Evolutionary conservation across 176 grass and related monocot species (phyloP).

Genomic region (Elymus sibiricus): DNA sequence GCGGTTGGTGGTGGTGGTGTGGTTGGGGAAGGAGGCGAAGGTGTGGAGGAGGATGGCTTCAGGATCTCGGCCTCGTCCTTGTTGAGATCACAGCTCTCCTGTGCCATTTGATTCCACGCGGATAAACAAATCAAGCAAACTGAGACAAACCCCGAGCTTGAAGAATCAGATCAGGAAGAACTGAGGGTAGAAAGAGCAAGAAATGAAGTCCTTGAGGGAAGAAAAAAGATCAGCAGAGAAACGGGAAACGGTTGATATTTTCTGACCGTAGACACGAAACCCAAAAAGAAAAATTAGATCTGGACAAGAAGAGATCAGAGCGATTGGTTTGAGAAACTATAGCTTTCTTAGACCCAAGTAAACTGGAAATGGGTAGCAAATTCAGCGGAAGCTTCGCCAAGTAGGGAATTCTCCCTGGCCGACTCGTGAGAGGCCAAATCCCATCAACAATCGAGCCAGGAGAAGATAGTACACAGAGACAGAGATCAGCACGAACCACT

Average conservation of each 20-base stretch:
- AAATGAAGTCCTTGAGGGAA: neutral
- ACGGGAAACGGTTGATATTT: neutral
- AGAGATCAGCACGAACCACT: slow-evolving; percentile 29
- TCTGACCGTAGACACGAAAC: neutral
- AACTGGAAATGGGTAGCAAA: slow-evolving; percentile 14
- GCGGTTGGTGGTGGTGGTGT: slow-evolving; percentile 11
- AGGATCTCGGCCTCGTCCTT: slow-evolving; percentile 58
- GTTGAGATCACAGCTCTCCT: slow-evolving; percentile 53
- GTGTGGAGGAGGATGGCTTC: slow-evolving; percentile 39
- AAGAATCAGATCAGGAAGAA: slow-evolving; percentile 33
- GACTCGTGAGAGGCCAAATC: neutral
- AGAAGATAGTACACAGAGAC: neutral
- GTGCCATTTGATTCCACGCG: slow-evolving; percentile 35
- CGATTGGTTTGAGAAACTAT: neutral
- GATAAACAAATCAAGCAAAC: neutral
- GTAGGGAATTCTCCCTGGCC: neutral
- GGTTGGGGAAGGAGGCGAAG: slow-evolving; percentile 26
- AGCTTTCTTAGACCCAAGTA: neutral
- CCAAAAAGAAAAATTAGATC: slow-evolving; percentile 14
- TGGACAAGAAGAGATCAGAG: neutral
- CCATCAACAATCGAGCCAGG: slow-evolving; percentile 2
- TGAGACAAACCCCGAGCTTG: neutral
- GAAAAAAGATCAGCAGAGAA: neutral
- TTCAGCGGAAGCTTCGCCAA: neutral
- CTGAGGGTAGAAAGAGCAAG: neutral